These are phyloP conservation scores for Cyclostephanos tholiformis DNA, from an alignment of 108 stramenopile species.

Conservation along the genomic window DNA sequence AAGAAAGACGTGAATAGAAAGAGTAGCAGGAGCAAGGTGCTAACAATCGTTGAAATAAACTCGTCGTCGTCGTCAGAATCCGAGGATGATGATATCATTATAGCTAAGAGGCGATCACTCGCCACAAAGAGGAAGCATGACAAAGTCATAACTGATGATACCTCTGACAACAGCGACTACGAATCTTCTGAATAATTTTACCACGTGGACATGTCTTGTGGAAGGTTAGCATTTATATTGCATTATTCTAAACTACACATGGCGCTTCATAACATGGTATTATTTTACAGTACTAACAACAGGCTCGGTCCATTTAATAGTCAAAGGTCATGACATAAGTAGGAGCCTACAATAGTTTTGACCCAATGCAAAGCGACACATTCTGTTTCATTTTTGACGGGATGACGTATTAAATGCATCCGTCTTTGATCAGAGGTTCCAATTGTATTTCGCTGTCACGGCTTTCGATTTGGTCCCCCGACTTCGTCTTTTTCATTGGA, in stretches of 20 bases:
- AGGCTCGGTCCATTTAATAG: too few species aligned
- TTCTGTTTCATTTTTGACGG: too few species aligned
- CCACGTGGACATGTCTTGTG: background rate
- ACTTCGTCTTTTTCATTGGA: slow-evolving; percentile 59
- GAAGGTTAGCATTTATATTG: too few species aligned
- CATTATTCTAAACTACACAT: too few species aligned
- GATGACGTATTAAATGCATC: background rate
- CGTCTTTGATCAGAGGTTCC: background rate
- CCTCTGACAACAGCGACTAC: slow-evolving; percentile 17
- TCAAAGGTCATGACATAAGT: too few species aligned
- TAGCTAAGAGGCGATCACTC: slow-evolving; percentile 11
- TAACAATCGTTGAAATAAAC: slow-evolving; percentile 55
- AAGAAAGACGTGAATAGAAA: slow-evolving; percentile 14
- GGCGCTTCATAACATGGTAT: too few species aligned
- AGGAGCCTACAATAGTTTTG: too few species aligned
- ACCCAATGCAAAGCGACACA: too few species aligned
- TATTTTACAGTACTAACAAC: too few species aligned
- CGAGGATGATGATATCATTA: slow-evolving; percentile 13
- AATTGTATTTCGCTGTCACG: background rate
- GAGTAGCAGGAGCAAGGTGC: slow-evolving; percentile 5
- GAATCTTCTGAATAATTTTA: background rate
- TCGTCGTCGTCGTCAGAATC: slow-evolving; percentile 50
- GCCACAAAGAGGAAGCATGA: slow-evolving; percentile 14
- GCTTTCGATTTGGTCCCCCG: background rate
- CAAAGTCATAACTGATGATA: slow-evolving; percentile 26